Evolutionary conservation across 257 asterid genomes (phyloP), one percentile per base, ranked within the genome.

Genomic region (Lavandula angustifolia): DNA sequence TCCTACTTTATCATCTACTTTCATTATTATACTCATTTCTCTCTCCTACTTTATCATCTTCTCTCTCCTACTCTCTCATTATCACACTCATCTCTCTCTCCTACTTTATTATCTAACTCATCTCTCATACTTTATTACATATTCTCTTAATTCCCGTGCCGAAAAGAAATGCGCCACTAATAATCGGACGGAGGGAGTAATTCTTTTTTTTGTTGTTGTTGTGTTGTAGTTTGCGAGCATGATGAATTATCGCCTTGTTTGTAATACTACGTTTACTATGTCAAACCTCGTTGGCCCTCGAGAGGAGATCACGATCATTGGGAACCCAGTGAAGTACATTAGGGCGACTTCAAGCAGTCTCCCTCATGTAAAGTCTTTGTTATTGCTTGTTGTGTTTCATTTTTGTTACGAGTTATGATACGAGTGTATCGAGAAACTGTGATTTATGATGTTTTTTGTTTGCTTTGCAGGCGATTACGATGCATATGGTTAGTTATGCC

Each of bases 401-500:
- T 22, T 22, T 22, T 22, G 27, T 22, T 22, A 22, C 27, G 2
- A 6, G 27, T 64, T 53, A 43, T 44, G 29, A 14, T 22, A n/a
- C 29, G 52, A 32, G 29, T 10, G 27, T 18, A 3, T 3, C 7
- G 17, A 69, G 12, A 16, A 18, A 27, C 64, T 12, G 0, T 6
- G 0, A 2, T 16, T 41, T 43, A 0, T 3, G 41, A 27, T 12
- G 3, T 18, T 7, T 47, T 22, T 22, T 22, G 27, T 17, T 22
- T 33, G 1, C 1, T 27, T 0, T 68, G 71, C 82, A 89, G 94
- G 94, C 92, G 7, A 61, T 87, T 41, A 87, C 83, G 18, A 80
- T 89, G 92, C 89, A 87, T 44, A 87, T 90, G 97, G 53, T 90
- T 81, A 90, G 96, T 66, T 90, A 85, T 40, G 95, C 85, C 29